Conservation (phyloP, 192 early-diverging fungal species). For the Backusella australiensis region DNA sequence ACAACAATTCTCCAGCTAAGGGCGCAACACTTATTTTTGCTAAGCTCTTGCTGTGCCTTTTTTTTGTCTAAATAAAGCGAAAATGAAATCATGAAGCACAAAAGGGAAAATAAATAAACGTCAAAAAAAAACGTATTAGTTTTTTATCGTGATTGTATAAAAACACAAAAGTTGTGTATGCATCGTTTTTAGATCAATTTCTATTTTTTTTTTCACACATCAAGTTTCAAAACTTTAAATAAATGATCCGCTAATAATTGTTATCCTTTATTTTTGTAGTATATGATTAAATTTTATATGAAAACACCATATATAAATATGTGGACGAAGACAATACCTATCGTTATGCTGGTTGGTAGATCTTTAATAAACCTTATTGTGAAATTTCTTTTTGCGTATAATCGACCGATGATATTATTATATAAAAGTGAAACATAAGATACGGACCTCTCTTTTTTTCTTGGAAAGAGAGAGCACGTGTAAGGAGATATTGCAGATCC, state of each 20-base stretch:
- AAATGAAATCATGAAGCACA: neutral
- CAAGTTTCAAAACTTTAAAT: neutral
- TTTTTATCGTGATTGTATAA: neutral
- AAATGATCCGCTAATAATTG: neutral
- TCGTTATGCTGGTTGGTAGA: neutral
- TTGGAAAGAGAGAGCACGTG: no score
- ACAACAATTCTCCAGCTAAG: neutral
- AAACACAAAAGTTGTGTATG: neutral
- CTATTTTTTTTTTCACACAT: neutral
- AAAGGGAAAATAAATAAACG: neutral
- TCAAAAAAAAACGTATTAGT: neutral
- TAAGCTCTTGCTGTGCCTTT: neutral
- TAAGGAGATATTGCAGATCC: no score
- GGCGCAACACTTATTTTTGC: neutral
- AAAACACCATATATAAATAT: neutral
- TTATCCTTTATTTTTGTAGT: neutral
- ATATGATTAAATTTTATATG: neutral
- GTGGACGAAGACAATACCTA: neutral
- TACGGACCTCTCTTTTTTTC: no score
- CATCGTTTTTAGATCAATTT: neutral
- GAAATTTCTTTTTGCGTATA: neutral
- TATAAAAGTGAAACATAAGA: no score
- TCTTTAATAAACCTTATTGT: neutral
- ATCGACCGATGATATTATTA: no score
- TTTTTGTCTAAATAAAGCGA: neutral